Base-by-base conservation (phyloP, 108 stramenopile genomes). In the Aurantiochytrium sp. region DNA sequence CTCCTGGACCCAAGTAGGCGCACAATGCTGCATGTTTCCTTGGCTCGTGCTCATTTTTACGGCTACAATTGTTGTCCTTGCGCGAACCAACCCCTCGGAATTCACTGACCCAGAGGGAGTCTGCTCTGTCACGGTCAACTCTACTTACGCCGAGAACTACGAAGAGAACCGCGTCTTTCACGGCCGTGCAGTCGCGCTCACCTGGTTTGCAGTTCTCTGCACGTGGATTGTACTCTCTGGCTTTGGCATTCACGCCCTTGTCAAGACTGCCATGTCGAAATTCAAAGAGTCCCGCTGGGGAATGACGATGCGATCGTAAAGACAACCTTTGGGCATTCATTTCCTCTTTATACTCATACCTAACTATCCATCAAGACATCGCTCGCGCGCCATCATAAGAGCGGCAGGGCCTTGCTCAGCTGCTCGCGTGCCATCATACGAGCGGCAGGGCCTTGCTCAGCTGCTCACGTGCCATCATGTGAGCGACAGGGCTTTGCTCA, bases 151-250 rank as follows among this genome's bases (percentile, higher is more conserved):
- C 35, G 35, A 35, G 0, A 35, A 35, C 35, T 35, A 35, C 35
- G 35, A 35, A 35, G 35, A 28, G 64, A 6, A 42, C 6, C 25
- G 25, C 64, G 23, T n/a, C 42, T 21, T 83, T 47, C 49, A 83
- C 45, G 49, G 49, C 45, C n/a, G 49, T 25, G 76, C 49, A 55
- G 76, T 83, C 6, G 49, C 45, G 10, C 76, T 83, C 49, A 83
- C 76, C 14, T 83, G 76, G 76, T 83, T 83, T 23, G 76, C 76
- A 53, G 76, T 83, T 6, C 45, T 83, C n/a, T 83, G 44, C 51
- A 83, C 76, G 6, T 83, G 76, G 76, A 45, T 53, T 53, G 51
- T 53, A 18, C 49, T 83, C n/a, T n/a, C 23, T 28, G 76, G 23
- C n/a, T 83, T 83, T 53, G 76, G 76, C 45, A 12, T 83, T 45